phyloP scores from a whole-genome alignment of 2,329 filamentous ascomycete genomes.

The Metarhizium album region DNA sequence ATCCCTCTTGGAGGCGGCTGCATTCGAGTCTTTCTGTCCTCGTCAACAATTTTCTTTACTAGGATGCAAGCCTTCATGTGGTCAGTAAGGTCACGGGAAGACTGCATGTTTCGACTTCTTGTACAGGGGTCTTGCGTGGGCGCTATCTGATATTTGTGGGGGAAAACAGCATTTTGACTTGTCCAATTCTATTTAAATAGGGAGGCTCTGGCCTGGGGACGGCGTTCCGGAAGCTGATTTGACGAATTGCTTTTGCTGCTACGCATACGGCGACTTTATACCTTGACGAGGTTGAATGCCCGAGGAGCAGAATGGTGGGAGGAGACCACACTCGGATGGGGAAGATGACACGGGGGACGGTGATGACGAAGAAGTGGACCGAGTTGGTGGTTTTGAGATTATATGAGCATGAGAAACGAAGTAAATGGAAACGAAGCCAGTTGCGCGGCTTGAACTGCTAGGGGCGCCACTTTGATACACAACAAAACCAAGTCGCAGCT shows the following conservation, averaged over 20 bases:
- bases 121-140: background rate
- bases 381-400: background rate
- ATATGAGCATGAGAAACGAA: background rate
- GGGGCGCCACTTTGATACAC: background rate
- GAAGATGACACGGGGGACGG: background rate
- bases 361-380: background rate
- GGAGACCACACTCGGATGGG: background rate
- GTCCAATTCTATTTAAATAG: slow-evolving; percentile 5
- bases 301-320: background rate
- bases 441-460: background rate
- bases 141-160: background rate
- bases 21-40: slow-evolving; percentile 2
- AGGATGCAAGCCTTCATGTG: too few relatives aligned
- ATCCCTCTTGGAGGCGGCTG: background rate
- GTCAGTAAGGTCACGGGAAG: background rate
- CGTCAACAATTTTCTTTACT: slow-evolving; percentile 1
- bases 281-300: slow-evolving; percentile 3
- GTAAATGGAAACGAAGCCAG: background rate
- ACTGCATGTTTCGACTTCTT: background rate
- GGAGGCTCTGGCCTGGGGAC: slow-evolving; percentile 9
- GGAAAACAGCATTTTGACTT: slow-evolving; percentile 1
- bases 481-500: background rate
- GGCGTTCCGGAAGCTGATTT: slow-evolving; percentile 11
- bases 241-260: slow-evolving; percentile 1
- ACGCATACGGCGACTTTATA: slow-evolving; percentile 4